Evolutionary conservation across 495 filamentous ascomycete genomes (phyloP), one percentile per base, ranked within the genome.

Genomic region (Hypoxylon fragiforme): DNA sequence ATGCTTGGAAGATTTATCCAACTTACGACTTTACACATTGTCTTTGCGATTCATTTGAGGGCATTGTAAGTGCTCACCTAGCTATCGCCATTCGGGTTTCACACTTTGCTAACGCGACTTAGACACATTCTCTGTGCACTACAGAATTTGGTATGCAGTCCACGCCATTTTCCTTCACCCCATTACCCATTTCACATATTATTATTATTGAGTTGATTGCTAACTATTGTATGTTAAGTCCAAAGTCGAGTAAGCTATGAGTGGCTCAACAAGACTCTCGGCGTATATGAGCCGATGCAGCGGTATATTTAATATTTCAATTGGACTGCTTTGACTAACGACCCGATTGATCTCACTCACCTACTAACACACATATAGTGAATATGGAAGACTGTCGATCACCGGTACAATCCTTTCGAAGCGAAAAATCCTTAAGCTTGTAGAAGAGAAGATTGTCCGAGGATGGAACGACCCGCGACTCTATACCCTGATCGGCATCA

Each of bases 11-110:
- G 60, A 89, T 95, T 37, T 95, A 92, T 59, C 92, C 91, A 0
- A 91, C 91, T 0, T 96, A 96, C 65, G 92, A 95, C 65, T 92
- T 95, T 59, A 88, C 91, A 6, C 89, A 95, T 71, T 88, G 87
- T 54, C 76, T 96, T n/a, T 91, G 86, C 58, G 91, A 94, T 78
- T 86, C 85, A 61, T 89, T 94, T 44, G 92, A 96, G 73, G 80
- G 78, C 20, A 92, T 96, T 32, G 58, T 62, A 40, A 56, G 58
- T 62, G n/a, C n/a, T n/a, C n/a, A n/a, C n/a, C n/a, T n/a, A n/a
- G n/a, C n/a, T n/a, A 42, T 30, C 24, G 5, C 14, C n/a, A 32
- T 8, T 15, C 7, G 3, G 9, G 1, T 8, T 11, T 7, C 0
- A n/a, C 16, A 9, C 0, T 20, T 20, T 3, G 7, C 7, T 39